Evolutionary conservation across 805 yeast genomes (phyloP).

Genomic region (Metschnikowia lunata): DNA sequence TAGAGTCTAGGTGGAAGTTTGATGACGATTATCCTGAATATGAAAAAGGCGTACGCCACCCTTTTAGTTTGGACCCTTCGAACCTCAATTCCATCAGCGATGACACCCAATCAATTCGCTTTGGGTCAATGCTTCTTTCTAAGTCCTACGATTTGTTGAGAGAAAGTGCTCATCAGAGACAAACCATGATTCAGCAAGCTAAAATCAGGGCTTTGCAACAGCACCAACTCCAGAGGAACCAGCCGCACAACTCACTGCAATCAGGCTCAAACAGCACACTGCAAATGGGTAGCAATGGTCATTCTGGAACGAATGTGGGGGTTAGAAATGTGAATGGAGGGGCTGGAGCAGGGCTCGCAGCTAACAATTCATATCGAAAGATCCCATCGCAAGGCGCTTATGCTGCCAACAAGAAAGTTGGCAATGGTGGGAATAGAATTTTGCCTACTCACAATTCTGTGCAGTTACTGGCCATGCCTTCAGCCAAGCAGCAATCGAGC

Average conservation of each 20-base stretch:
- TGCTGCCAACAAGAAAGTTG: slow-evolving; percentile 1
- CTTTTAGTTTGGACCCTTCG: slow-evolving; percentile 75
- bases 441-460: slow-evolving; percentile 6
- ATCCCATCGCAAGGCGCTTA: slow-evolving; percentile 2
- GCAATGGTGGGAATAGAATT: slow-evolving; percentile 3
- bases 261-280: slow-evolving; percentile 1
- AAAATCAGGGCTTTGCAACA: slow-evolving; percentile 40
- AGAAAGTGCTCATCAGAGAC: slow-evolving; percentile 69
- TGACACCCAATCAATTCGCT: slow-evolving; percentile 84
- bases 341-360: slow-evolving; percentile 6
- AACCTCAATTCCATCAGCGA: slow-evolving; percentile 75
- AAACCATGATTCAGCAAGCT: slow-evolving; percentile 46
- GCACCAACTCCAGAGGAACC: slow-evolving; percentile 25
- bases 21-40: slow-evolving; percentile 52
- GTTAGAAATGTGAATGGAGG: slow-evolving; percentile 1
- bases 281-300: slow-evolving; percentile 4
- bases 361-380: slow-evolving; percentile 8
- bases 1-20: slow-evolving; percentile 62
- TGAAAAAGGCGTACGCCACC: slow-evolving; percentile 36
- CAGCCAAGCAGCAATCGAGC: slow-evolving; percentile 7
- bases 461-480: slow-evolving; percentile 14
- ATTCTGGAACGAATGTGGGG: slow-evolving; percentile 1
- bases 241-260: slow-evolving; percentile 2
- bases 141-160: slow-evolving; percentile 78
- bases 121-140: slow-evolving; percentile 85